These are phyloP conservation scores for Raddia guianensis DNA, from an alignment of 176 grass and related monocot species.

Conservation along the genomic window DNA sequence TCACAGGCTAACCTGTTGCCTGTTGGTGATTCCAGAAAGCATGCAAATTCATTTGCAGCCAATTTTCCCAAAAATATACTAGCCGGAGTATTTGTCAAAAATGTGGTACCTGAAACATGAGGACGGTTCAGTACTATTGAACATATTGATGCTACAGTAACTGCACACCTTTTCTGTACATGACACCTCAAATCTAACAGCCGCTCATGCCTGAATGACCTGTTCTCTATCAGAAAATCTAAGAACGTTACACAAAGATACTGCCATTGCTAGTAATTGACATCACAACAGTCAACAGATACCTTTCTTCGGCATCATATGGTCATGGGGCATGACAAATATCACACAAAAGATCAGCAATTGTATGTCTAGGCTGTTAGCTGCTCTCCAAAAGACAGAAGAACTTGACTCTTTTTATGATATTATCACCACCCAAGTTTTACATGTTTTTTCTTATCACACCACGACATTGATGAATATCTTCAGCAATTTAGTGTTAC, in stretches of 20 bases:
- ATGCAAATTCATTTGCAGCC: too few species aligned
- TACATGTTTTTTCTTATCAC: not conserved
- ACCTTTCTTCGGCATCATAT: not conserved
- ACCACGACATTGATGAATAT: not conserved
- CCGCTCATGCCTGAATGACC: not conserved
- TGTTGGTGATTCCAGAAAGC: too few species aligned
- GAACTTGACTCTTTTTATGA: not conserved
- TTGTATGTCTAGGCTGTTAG: not conserved
- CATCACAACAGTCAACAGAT: not conserved
- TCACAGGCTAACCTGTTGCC: too few species aligned
- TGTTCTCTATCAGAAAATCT: not conserved
- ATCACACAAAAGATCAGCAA: not conserved
- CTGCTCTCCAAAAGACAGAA: not conserved
- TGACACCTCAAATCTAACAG: not conserved
- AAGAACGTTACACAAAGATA: not conserved
- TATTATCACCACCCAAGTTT: not conserved
- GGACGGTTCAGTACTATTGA: too few species aligned
- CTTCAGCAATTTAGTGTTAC: not conserved
- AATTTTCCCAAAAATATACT: too few species aligned
- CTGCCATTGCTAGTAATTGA: not conserved
- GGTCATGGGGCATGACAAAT: not conserved
- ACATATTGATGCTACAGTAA: too few species aligned
- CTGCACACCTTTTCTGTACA: not conserved
- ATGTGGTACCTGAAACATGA: not conserved
- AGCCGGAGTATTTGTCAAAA: not conserved